Percentiles rank a stretch among this genome's conserved stretches.
phyloP scores from a whole-genome alignment of 495 filamentous ascomycete genomes.

The Penicillium simplicissimum region DNA sequence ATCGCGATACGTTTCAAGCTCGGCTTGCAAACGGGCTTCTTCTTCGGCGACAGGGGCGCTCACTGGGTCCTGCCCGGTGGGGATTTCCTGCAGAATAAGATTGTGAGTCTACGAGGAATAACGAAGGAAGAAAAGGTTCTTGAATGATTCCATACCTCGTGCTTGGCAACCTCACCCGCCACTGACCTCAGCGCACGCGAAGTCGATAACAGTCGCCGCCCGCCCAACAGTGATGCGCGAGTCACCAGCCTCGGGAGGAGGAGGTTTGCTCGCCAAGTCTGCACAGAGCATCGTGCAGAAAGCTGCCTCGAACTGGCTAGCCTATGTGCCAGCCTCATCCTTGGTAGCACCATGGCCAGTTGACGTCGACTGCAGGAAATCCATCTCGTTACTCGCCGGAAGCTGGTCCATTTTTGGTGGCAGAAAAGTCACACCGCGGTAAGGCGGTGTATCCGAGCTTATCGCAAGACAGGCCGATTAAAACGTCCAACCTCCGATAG shows the following conservation, averaged over 20 bases:
- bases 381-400: constrained; percentile 5
- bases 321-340: constrained; percentile 25
- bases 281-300: constrained; percentile 8
- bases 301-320: constrained; percentile 13
- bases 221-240: background rate
- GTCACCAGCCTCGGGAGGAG: background rate
- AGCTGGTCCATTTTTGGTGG: constrained; percentile 25
- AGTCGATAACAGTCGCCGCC: constrained; percentile 15
- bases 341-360: constrained; percentile 31
- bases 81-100: background rate
- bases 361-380: constrained; percentile 9
- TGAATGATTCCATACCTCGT: constrained; percentile 12
- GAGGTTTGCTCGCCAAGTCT: constrained; percentile 4
- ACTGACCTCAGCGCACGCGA: constrained; percentile 11
- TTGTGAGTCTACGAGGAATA: background rate
- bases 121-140: background rate
- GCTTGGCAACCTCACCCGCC: background rate
- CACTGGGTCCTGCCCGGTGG: constrained; percentile 16
- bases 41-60: constrained; percentile 21
- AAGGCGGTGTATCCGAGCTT: background rate
- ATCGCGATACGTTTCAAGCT: constrained; percentile 39
- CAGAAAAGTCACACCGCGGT: constrained; percentile 8
- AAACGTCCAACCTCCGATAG: no score
- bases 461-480: no score
- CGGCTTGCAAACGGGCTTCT: constrained; percentile 30